phyloP scores from a whole-genome alignment of 345 rosid species.

The Limnanthes douglasii region DNA sequence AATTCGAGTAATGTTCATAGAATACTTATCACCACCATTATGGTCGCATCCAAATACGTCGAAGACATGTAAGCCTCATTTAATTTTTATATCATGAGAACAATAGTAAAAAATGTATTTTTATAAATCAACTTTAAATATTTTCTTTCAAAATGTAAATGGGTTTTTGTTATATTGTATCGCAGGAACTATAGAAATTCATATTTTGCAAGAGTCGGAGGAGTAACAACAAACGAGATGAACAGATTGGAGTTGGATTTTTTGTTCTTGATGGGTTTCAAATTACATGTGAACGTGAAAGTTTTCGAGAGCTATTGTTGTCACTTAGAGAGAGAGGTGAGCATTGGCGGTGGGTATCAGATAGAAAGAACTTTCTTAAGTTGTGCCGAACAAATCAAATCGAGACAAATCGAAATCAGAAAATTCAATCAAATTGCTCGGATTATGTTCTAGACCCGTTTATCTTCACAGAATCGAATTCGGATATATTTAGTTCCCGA shows the following conservation, averaged over 20 bases:
- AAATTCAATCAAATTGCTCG: conserved; percentile 39
- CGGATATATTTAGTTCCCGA: no score
- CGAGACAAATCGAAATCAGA: conserved; percentile 23
- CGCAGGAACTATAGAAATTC: conserved; percentile 82
- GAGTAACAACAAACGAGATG: conserved; percentile 43
- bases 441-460: conserved; percentile 39
- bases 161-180: neutral
- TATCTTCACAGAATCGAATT: no score
- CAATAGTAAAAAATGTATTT: neutral
- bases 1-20: conserved; percentile 54
- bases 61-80: conserved; percentile 64
- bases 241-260: conserved; percentile 69
- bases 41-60: conserved; percentile 82
- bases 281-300: conserved; percentile 66
- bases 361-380: conserved; percentile 64
- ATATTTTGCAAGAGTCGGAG: conserved; percentile 75
- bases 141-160: neutral
- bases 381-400: conserved; percentile 75
- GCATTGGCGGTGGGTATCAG: conserved; percentile 76
- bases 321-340: conserved; percentile 82
- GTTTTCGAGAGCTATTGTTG: conserved; percentile 85
- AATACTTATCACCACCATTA: conserved; percentile 64
- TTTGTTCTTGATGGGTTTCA: conserved; percentile 72
- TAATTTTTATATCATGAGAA: neutral
- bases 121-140: neutral